phyloP scores from a whole-genome alignment of 805 yeast species.

The Blastobotrys attinorum region DNA sequence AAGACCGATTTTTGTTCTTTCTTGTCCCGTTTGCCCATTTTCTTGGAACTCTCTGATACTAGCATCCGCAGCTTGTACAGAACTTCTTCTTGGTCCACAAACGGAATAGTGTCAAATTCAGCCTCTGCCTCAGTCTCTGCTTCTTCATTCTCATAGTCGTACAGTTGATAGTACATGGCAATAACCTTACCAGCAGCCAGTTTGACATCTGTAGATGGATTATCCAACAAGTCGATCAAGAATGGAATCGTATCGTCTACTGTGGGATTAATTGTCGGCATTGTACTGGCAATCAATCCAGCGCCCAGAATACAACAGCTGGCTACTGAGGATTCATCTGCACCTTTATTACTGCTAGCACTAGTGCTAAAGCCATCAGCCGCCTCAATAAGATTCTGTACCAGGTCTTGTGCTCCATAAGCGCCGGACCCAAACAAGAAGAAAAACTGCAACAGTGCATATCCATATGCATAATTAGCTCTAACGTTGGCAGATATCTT shows the following conservation, averaged over 20 bases:
- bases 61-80: conserved; percentile 25
- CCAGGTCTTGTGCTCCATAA: conserved; percentile 23
- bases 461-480: conserved; percentile 22
- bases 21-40: conserved; percentile 54
- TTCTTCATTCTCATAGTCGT: conserved; percentile 33
- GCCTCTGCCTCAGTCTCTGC: conserved; percentile 43
- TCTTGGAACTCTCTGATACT: conserved; percentile 46
- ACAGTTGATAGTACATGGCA: conserved; percentile 50
- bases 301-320: conserved; percentile 24
- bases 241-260: conserved; percentile 36
- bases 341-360: too few relatives aligned
- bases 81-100: conserved; percentile 34
- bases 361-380: conserved; percentile 15
- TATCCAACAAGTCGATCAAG: conserved; percentile 36
- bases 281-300: conserved; percentile 19
- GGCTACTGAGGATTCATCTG: conserved; percentile 22
- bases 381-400: conserved; percentile 23
- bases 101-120: conserved; percentile 44
- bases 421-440: conserved; percentile 29
- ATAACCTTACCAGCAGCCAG: conserved; percentile 49
- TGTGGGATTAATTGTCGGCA: conserved; percentile 34
- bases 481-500: conserved; percentile 10
- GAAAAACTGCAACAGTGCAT: conserved; percentile 25
- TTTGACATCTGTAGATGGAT: conserved; percentile 38
- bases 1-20: conserved; percentile 51